Percentiles rank a stretch among this genome's conserved stretches.
Evolutionary conservation across 2,329 filamentous ascomycete species (phyloP).

Genomic region (Scorias spongiosa): DNA sequence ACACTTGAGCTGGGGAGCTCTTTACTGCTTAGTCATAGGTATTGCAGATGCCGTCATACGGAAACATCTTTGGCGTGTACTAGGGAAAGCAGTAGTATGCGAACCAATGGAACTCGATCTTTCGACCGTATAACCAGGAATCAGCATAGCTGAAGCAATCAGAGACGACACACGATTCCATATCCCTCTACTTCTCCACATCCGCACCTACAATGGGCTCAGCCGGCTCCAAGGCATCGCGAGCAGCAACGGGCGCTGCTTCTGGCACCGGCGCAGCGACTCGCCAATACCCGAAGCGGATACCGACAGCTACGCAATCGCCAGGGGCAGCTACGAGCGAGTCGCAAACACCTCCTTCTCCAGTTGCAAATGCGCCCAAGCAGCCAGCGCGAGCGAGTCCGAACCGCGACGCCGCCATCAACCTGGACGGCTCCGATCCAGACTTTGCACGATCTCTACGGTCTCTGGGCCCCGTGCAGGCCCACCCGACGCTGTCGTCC

Average conservation of each 20-base stretch:
- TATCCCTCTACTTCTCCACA: neutral
- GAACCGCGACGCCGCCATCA: conserved; percentile 33
- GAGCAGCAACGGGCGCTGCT: conserved; percentile 22
- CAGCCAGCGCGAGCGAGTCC: conserved; percentile 24
- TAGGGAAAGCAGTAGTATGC: too few relatives aligned
- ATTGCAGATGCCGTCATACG: too few relatives aligned
- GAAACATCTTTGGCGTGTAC: too few relatives aligned
- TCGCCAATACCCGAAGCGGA: conserved; percentile 40
- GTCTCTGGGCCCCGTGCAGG: conserved; percentile 42
- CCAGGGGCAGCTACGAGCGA: conserved; percentile 8
- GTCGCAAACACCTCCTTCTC: conserved; percentile 17
- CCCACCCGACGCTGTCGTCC: conserved; percentile 40
- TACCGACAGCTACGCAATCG: conserved; percentile 11
- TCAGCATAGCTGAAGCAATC: neutral
- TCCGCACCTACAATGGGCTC: conserved; percentile 34
- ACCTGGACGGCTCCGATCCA: conserved; percentile 46
- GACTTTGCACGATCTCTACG: conserved; percentile 70
- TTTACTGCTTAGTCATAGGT: too few relatives aligned
- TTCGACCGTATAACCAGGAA: neutral
- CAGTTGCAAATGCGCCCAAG: conserved; percentile 21
- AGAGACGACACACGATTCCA: neutral
- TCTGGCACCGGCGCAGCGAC: conserved; percentile 24
- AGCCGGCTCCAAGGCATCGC: conserved; percentile 40
- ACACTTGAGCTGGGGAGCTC: too few relatives aligned
- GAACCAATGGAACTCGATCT: too few relatives aligned